Base-by-base conservation (phyloP, 2,329 filamentous ascomycete species). In the Rachicladosporium sp. region DNA sequence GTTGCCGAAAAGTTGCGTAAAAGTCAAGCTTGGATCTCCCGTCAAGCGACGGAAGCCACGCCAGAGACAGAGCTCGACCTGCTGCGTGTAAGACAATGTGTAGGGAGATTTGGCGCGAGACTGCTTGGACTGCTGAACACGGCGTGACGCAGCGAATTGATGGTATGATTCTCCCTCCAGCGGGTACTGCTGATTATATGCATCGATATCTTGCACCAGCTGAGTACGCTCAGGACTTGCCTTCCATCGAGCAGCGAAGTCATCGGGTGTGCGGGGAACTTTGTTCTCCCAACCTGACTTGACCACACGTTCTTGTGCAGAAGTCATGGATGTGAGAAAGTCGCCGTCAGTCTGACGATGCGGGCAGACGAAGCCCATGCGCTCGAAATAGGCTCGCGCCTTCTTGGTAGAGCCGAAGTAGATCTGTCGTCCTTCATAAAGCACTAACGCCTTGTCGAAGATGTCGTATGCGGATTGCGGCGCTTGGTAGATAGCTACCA, bases 401-500 rank as follows among this genome's bases (percentile, higher is more conserved):
- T 73, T 62, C 4, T 72, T 68, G 0, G 74, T 68, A 0, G 67
- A 68, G 2, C 83, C 83, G 49, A 78, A 87, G 61, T 77, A 88
- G 11, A 86, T 74, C 46, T 81, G 80, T 42, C 76, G 73, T 3
- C 82, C 82, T 37, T 72, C 70, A 50, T 81, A 77, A 6, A 83
- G 68, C 2, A 84, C 64, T 3, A 80, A 60, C 0, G 78, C 79
- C 53, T 82, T 82, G 58, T 83, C 78, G 46, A 82, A 80, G 1
- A 76, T 42, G 59, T 83, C 77, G 53, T 82, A 83, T 27, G 80
- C 79, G 30, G 71, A 64, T 51, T 82, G 76, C 11, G 74, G 74
- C 2, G 80, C 73, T 58, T 85, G 80, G 60, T 85, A 86, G 58
- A 86, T 84, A 46, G 80, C 80, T 29, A 85, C 80, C 43, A 71